phyloP scores from a whole-genome alignment of 768 basidiomycete species.

The Mycena epipterygia region DNA sequence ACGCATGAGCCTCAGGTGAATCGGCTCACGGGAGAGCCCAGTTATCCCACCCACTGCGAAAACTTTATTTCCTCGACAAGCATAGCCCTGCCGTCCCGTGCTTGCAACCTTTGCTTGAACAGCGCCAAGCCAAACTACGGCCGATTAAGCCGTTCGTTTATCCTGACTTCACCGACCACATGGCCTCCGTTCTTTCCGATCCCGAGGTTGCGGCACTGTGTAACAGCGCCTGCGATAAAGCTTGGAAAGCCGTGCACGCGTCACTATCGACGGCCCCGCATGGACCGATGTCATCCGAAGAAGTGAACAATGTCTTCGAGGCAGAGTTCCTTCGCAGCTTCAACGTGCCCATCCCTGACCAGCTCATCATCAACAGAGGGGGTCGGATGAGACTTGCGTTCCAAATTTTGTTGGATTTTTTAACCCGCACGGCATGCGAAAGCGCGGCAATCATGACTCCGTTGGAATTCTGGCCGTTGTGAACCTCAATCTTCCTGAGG shows the following conservation, averaged over 20 bases:
- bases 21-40: slow-evolving; percentile 27
- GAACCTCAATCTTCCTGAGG: slow-evolving; percentile 47
- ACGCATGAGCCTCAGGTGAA: slow-evolving; percentile 30
- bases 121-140: slow-evolving; percentile 30
- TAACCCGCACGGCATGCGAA: slow-evolving; percentile 41
- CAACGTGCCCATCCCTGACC: slow-evolving; percentile 38
- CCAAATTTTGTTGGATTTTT: slow-evolving; percentile 47
- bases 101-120: slow-evolving; percentile 23
- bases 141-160: slow-evolving; percentile 37
- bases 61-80: slow-evolving; percentile 30
- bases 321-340: slow-evolving; percentile 46
- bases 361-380: slow-evolving; percentile 39
- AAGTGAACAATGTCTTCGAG: slow-evolving; percentile 41
- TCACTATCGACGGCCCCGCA: slow-evolving; percentile 3
- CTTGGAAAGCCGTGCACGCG: slow-evolving; percentile 23
- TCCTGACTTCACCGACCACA: slow-evolving; percentile 39
- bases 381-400: slow-evolving; percentile 39
- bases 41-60: slow-evolving; percentile 29
- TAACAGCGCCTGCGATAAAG: slow-evolving; percentile 36
- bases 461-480: slow-evolving; percentile 45
- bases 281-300: slow-evolving; percentile 13
- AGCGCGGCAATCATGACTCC: slow-evolving; percentile 38
- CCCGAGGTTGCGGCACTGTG: slow-evolving; percentile 33
- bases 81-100: slow-evolving; percentile 19
- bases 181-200: slow-evolving; percentile 37